Evolutionary conservation across 2,329 filamentous ascomycete genomes (phyloP).

Genomic region (Cyanodermella asteris): DNA sequence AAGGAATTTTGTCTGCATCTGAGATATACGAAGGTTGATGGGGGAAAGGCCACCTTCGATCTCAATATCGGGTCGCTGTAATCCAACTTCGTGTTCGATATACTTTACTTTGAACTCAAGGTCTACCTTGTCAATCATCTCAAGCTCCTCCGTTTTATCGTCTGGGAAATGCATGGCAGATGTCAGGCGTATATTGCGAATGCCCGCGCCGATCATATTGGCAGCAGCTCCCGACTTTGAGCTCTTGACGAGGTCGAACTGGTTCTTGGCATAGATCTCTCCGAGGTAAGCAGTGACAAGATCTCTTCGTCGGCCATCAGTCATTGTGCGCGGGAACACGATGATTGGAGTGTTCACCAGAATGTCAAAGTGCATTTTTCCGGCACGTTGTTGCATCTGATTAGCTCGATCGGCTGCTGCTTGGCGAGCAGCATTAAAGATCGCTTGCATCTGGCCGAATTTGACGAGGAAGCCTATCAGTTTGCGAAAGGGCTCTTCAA

Average conservation of each 20-base stretch:
- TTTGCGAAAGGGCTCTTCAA: slow-evolving; percentile 92
- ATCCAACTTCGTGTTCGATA: slow-evolving; percentile 58
- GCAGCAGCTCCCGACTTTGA: slow-evolving; percentile 40
- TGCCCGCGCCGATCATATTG: slow-evolving; percentile 77
- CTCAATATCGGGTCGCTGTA: slow-evolving; percentile 72
- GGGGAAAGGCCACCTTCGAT: slow-evolving; percentile 84
- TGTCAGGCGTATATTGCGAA: slow-evolving; percentile 76
- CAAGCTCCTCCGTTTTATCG: slow-evolving; percentile 57
- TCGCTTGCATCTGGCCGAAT: slow-evolving; percentile 97
- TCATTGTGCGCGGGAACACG: slow-evolving; percentile 66
- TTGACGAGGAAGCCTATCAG: slow-evolving; percentile 97
- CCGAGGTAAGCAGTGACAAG: slow-evolving; percentile 80
- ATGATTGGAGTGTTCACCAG: slow-evolving; percentile 88
- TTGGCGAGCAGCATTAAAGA: slow-evolving; percentile 91
- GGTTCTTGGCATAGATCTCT: slow-evolving; percentile 93
- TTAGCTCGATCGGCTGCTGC: slow-evolving; percentile 85
- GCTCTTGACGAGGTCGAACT: slow-evolving; percentile 59
- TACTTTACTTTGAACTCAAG: slow-evolving; percentile 83
- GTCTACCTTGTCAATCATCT: slow-evolving; percentile 94
- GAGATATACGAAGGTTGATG: slow-evolving; percentile 72
- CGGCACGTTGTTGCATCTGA: slow-evolving; percentile 75
- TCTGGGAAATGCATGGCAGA: slow-evolving; percentile 68
- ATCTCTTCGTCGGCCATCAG: slow-evolving; percentile 51
- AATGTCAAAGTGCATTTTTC: slow-evolving; percentile 83
- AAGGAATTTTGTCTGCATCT: slow-evolving; percentile 75